Conservation (phyloP, 495 filamentous ascomycete species). For the Tuber microsphaerosporum region DNA sequence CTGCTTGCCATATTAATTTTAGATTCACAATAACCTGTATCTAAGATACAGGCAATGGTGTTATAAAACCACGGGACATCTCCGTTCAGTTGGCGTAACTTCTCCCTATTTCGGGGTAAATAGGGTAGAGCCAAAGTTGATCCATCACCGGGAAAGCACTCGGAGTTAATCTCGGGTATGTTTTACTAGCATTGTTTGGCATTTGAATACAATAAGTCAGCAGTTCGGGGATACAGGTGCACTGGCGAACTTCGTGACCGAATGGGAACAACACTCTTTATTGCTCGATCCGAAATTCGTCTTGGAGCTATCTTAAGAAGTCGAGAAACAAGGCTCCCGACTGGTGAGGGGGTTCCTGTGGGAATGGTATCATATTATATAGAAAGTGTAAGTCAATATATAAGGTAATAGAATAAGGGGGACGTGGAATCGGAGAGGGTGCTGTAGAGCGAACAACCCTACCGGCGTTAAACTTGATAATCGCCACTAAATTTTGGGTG, state of each 20-base stretch:
- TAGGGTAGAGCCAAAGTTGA: neutral
- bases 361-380: too few relatives aligned
- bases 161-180: neutral
- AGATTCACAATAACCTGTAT: too few relatives aligned
- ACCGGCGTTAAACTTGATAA: neutral
- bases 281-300: neutral
- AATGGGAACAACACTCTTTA: neutral
- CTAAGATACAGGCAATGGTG: neutral
- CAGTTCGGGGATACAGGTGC: neutral
- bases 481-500: neutral
- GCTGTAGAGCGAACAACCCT: neutral
- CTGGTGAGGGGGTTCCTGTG: neutral
- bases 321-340: neutral
- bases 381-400: too few relatives aligned
- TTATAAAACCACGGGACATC: neutral
- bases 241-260: neutral
- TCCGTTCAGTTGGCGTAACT: neutral
- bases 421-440: neutral
- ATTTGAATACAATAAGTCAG: neutral
- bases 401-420: neutral
- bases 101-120: neutral
- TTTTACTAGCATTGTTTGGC: neutral
- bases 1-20: too few relatives aligned
- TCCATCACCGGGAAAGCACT: neutral
- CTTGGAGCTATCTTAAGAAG: neutral